Percentiles rank a stretch among this genome's conserved stretches.
phyloP scores from a whole-genome alignment of 257 asterid species.

The Solanum bukasovii region DNA sequence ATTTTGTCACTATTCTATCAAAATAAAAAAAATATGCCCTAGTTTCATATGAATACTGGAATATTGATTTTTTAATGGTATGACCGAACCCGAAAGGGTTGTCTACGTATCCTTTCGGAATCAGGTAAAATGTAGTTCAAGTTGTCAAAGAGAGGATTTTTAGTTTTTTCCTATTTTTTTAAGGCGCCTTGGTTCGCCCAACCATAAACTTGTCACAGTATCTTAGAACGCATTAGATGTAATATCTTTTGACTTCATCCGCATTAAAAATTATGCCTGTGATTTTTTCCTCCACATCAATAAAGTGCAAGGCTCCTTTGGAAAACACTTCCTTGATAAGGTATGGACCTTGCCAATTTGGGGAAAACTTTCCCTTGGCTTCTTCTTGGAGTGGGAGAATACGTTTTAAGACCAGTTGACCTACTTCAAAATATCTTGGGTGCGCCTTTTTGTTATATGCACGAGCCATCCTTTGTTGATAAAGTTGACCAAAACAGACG shows the following conservation, averaged over 20 bases:
- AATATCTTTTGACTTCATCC: neutral
- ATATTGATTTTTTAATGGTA: neutral
- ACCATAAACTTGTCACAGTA: neutral
- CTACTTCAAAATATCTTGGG: too few relatives aligned
- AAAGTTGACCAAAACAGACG: too few relatives aligned
- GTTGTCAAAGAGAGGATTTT: neutral
- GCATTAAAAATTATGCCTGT: neutral
- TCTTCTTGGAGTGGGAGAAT: too few relatives aligned
- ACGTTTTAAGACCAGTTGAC: too few relatives aligned
- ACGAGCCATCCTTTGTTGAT: too few relatives aligned
- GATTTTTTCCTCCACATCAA: neutral
- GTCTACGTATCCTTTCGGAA: neutral
- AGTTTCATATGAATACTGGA: too few relatives aligned
- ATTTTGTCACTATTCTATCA: neutral
- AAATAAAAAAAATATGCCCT: neutral
- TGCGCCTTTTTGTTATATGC: too few relatives aligned
- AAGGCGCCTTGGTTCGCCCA: neutral
- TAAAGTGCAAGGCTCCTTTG: neutral
- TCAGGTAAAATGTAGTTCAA: neutral
- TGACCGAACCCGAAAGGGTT: neutral
- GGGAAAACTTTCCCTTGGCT: too few relatives aligned
- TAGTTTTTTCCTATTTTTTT: too few relatives aligned
- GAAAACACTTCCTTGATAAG: neutral
- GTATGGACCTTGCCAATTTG: neutral
- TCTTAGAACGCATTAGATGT: neutral